Evolutionary conservation across 768 basidiomycete species (phyloP).

Genomic region (Rhodotorula kratochvilovae): DNA sequence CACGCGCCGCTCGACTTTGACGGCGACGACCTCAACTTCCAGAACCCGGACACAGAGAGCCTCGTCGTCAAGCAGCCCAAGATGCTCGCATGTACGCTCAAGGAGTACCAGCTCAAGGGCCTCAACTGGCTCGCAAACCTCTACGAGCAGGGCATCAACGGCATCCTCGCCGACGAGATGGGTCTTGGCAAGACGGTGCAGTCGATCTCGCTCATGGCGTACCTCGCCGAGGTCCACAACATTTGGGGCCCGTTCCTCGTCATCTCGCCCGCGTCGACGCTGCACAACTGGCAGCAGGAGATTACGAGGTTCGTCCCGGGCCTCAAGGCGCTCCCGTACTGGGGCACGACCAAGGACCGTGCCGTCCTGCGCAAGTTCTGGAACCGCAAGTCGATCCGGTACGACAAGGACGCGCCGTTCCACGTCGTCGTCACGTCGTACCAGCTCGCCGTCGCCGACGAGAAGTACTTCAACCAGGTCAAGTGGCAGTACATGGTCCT

Average conservation of each 20-base stretch:
- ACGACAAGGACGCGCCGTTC: slow-evolving; percentile 90
- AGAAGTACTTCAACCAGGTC: slow-evolving; percentile 93
- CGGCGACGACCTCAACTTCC: slow-evolving; percentile 97
- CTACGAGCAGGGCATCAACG: slow-evolving; percentile 99
- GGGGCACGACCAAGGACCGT: slow-evolving; percentile 96
- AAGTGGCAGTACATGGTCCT: slow-evolving; percentile 99
- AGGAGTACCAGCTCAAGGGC: slow-evolving; percentile 97
- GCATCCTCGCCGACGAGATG: slow-evolving; percentile 99
- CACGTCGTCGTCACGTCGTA: slow-evolving; percentile 96
- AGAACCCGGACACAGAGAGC: slow-evolving; percentile 86
- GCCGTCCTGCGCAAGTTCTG: slow-evolving; percentile 92
- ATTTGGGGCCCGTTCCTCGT: slow-evolving; percentile 99
- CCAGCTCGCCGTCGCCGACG: slow-evolving; percentile 90
- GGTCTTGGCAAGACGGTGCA: slow-evolving; percentile 67
- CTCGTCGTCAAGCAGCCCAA: slow-evolving; percentile 84
- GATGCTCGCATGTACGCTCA: slow-evolving; percentile 93
- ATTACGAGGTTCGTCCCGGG: slow-evolving; percentile 89
- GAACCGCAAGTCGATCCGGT: slow-evolving; percentile 95
- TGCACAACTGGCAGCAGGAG: slow-evolving; percentile 99
- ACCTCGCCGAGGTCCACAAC: slow-evolving; percentile 92
- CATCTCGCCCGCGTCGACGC: slow-evolving; percentile 90
- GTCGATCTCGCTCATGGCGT: slow-evolving; percentile 90
- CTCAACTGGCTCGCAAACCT: slow-evolving; percentile 95
- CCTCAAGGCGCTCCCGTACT: slow-evolving; percentile 92
- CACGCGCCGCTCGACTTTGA: slow-evolving; percentile 54